A percentile compares a stretch with the other conserved stretches of the same genome.
phyloP scores from a whole-genome alignment of 495 filamentous ascomycete species.

The Aspergillus mulundensis region DNA sequence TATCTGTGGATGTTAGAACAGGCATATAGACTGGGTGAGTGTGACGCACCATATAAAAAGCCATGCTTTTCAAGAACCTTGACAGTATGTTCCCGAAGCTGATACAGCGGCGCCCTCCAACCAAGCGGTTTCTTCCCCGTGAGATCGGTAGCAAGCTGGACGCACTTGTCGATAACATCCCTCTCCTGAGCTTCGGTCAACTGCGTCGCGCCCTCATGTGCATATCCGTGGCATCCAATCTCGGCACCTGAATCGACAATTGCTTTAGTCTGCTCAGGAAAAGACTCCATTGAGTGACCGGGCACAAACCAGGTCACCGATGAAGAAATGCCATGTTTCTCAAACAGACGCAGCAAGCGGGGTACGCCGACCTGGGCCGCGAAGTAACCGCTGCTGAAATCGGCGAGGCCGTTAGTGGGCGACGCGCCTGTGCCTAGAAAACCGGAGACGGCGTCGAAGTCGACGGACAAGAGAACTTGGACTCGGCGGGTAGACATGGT shows the following conservation, averaged over 20 bases:
- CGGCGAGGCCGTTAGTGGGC: conserved; percentile 50
- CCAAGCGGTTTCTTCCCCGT: conserved; percentile 52
- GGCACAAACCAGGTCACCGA: conserved; percentile 62
- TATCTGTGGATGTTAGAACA: neutral
- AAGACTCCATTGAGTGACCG: conserved; percentile 59
- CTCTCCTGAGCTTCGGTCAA: conserved; percentile 55
- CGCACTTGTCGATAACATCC: conserved; percentile 53
- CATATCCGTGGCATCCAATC: conserved; percentile 58
- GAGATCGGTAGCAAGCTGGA: conserved; percentile 43
- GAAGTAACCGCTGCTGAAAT: conserved; percentile 58
- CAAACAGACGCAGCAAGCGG: conserved; percentile 54
- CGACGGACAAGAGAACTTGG: conserved; percentile 51
- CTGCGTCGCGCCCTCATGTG: conserved; percentile 48
- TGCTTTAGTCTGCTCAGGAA: conserved; percentile 48
- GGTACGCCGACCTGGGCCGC: conserved; percentile 56
- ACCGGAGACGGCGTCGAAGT: conserved; percentile 58
- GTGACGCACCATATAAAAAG: conserved; percentile 49
- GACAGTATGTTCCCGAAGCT: conserved; percentile 52
- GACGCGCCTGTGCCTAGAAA: conserved; percentile 52
- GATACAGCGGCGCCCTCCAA: conserved; percentile 57
- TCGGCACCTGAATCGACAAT: conserved; percentile 56
- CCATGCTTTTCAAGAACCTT: conserved; percentile 50
- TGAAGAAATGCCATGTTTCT: conserved; percentile 47
- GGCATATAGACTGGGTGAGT: neutral
- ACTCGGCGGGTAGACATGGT: conserved; percentile 31